Percentiles rank a stretch among this genome's conserved stretches.
phyloP scores from a whole-genome alignment of 768 basidiomycete species.

The Tephrocybe sp. region DNA sequence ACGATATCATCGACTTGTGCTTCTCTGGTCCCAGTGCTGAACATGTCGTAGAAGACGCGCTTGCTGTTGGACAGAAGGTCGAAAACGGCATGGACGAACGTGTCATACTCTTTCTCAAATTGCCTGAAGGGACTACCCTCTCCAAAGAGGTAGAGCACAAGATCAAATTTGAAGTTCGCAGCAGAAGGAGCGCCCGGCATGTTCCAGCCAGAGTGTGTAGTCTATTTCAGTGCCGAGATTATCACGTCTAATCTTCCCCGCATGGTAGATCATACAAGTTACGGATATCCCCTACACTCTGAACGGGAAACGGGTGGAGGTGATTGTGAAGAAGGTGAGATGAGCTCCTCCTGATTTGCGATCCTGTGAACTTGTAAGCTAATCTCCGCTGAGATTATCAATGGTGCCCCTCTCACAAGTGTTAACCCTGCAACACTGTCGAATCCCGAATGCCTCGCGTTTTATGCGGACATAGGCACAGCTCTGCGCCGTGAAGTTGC shows the following conservation, averaged over 20 bases:
- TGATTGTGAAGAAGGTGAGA: constrained; percentile 69
- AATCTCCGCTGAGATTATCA: constrained; percentile 56
- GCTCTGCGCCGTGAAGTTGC: constrained; percentile 45
- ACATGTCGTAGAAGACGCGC: constrained; percentile 50
- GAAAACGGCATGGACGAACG: constrained; percentile 67
- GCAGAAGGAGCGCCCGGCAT: constrained; percentile 67
- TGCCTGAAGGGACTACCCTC: constrained; percentile 47
- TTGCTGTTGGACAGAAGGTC: constrained; percentile 71
- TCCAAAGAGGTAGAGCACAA: constrained; percentile 49
- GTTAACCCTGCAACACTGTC: constrained; percentile 72
- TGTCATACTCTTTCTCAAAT: constrained; percentile 73
- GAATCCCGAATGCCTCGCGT: constrained; percentile 69
- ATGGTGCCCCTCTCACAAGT: constrained; percentile 64
- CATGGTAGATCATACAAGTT: constrained; percentile 62
- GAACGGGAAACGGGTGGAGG: constrained; percentile 80
- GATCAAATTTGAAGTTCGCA: constrained; percentile 61
- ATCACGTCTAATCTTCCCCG: constrained; percentile 7
- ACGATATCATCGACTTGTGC: constrained; percentile 69
- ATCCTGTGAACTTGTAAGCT: not conserved
- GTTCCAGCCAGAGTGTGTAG: constrained; percentile 65
- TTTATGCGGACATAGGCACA: constrained; percentile 56
- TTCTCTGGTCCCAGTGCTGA: constrained; percentile 45
- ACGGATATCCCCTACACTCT: constrained; percentile 75
- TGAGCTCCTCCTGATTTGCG: constrained; percentile 3
- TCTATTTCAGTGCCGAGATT: constrained; percentile 5